phyloP scores from a whole-genome alignment of 805 yeast genomes.

The Candida khao-thaluensis region DNA sequence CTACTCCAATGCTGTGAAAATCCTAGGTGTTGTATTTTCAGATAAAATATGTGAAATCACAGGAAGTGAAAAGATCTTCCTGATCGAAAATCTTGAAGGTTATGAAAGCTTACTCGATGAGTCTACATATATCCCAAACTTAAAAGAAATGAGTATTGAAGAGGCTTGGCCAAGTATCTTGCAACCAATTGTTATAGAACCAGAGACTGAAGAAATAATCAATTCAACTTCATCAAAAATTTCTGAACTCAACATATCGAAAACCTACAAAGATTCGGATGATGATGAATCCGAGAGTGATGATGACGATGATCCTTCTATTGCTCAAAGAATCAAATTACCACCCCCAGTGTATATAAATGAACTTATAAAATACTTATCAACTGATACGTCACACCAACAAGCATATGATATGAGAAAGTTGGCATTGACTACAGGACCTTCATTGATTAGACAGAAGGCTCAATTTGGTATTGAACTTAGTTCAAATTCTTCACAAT shows the following conservation, averaged over 20 bases:
- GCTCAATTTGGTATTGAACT: conserved; percentile 56
- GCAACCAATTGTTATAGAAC: conserved; percentile 6
- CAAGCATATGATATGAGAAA: conserved; percentile 49
- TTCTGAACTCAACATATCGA: not conserved
- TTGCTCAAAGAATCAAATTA: conserved; percentile 33
- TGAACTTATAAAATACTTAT: conserved; percentile 62
- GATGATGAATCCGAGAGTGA: conserved; percentile 29
- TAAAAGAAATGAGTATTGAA: not conserved
- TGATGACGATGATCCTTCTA: conserved; percentile 54
- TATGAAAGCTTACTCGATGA: conserved; percentile 7
- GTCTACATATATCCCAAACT: not conserved
- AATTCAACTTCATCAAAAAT: not conserved
- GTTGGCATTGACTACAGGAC: conserved; percentile 50
- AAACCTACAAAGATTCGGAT: conserved; percentile 16
- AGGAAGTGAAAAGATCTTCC: conserved; percentile 31
- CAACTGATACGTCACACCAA: conserved; percentile 42
- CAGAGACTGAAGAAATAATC: not conserved
- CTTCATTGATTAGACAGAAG: conserved; percentile 66
- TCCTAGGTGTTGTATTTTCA: conserved; percentile 58
- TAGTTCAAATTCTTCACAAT: conserved; percentile 35
- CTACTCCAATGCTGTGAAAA: conserved; percentile 42
- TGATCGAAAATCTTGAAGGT: conserved; percentile 13
- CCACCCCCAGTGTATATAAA: conserved; percentile 66
- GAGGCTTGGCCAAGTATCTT: conserved; percentile 10
- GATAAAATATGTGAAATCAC: conserved; percentile 43